Evolutionary conservation across 768 basidiomycete species (phyloP), one percentile per base, ranked within the genome.

Genomic region (Tylopilus felleus): DNA sequence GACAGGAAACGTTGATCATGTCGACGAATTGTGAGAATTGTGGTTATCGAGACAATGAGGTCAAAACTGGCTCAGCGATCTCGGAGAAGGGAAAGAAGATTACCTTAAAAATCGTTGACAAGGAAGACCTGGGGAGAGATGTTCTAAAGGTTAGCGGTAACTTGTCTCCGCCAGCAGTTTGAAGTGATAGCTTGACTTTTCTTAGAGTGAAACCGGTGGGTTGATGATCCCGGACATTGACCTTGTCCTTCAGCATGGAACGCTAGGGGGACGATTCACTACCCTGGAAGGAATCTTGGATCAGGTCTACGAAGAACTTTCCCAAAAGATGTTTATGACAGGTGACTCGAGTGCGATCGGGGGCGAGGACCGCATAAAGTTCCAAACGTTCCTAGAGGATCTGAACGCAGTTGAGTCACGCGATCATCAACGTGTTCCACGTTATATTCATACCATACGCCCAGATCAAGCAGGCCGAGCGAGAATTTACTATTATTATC

Each of bases 11-110:
- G 52, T 74, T 98, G 50, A 96, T 98, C 73, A 98, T 98, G 94
- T 96, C 96, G 22, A 95, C 95, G 7, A 98, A 97, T 68, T 98
- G 97, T 69, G 92, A 94, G 53, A 72, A 75, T 48, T 99, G 97
- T 70, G 97, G 97, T 1, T 99, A 98, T 71, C 80, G 92, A 53
- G 97, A 99, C 72, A 98, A 95, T 64, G 97, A 99, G 73, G 89
- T 99, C 65, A 99, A 99, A 71, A 90, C 93, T 6, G 93, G 96
- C 21, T 74, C 85, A 2, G 94, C 95, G 1, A 91, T 98, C 53
- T 91, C 96, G 4, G 82, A 80, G 5, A 77, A 88, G 64, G 97
- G 96, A 17, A 95, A 90, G 70, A 81, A 78, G 53, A 93, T 98
- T 59, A 91, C 80, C 0, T 77, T 99, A 51, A 92, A 87, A 68